Evolutionary conservation across 2,329 filamentous ascomycete genomes (phyloP), one percentile per base, ranked within the genome.

Genomic region (Colletotrichum tofieldiae): DNA sequence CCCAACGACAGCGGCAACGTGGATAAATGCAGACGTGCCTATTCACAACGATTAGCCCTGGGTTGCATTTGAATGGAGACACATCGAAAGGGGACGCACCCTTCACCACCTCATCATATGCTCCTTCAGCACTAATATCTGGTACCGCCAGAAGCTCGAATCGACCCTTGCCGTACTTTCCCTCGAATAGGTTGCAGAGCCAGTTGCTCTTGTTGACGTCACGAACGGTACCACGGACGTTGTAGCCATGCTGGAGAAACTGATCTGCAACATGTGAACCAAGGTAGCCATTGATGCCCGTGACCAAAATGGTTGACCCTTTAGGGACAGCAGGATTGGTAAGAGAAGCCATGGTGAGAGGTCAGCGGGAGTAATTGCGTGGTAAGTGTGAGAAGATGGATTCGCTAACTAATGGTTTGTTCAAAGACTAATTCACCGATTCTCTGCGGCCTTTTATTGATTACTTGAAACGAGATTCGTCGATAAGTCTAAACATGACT

Each of bases 221-320:
- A 18, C 82, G 79, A 3, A 83, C 83, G 14, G 82, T 83, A 26
- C 83, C 83, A 20, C 82, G 76, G 16, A 85, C 83, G 5, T 67
- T 75, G 68, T 83, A 83, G 7, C 82, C 82, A 3, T 78, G 68
- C 2, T 73, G 23, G 1, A 85, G 78, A 12, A 84, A 76, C 0
- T 77, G 75, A 2, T 81, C 80, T 49, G 81, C 77, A 62, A 81
- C 81, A 72, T 84, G 82, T 47, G 81, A 79, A 11, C 80, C 83
- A 39, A 84, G 80, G 71, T 84, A 83, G 67, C 83, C 83, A 71
- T 84, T 85, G 71, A 79, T 80, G 39, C 83, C 83, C 1, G 83
- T 85, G 32, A 85, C 82, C 18, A 81, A 77, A 26, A 85, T 74
- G 16, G 39, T 32, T 20, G 43, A 29, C 5, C 58, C 58, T 7